Base-by-base conservation (phyloP, 305 asterid genomes). In the Fraxinus greggii region DNA sequence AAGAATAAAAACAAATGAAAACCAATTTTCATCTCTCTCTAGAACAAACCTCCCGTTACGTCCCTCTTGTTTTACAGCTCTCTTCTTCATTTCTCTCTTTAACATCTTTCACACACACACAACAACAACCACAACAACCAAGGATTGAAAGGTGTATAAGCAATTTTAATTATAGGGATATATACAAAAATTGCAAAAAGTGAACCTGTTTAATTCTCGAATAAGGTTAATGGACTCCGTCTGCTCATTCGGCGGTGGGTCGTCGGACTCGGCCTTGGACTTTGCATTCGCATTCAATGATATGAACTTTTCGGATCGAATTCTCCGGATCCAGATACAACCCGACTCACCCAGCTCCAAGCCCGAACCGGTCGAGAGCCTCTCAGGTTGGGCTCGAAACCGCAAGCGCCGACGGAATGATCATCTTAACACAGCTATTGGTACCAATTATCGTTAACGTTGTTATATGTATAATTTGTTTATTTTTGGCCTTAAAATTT, bases 361-460 rank as follows among this genome's bases (percentile, higher is more conserved):
- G 56, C 79, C 91, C 45, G 92, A 86, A 80, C 77, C 85, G 29
- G 92, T 84, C 15, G 86, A 63, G 36, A 78, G 82, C 78, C 77
- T 88, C 42, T 86, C 86, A 13, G 91, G 88, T 65, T 93, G 94
- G 98, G 92, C 89, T 19, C 88, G 92, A 54, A 91, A 89, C 54
- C 92, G 96, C 80, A 95, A 95, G 90, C 94, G 98, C 45, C 92
- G 95, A 29, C 91, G 98, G 36, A 91, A 89, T 48, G 98, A 91
- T 15, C 86, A 81, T 48, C 83, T 77, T 15, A 70, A 5, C 61
- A 81, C 63, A 80, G 82, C 80, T 75, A 61, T 79, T 75, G 92
- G 90, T 89, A 86, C 61, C 24, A 15, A 12, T 76, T 73, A 12
- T 70, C 69, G 3, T 54, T 40, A 17, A 77, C 21, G 32, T 42